Evolutionary conservation across 192 early-diverging fungal species (phyloP).

Genomic region (Thoreauomyces humboldtii): DNA sequence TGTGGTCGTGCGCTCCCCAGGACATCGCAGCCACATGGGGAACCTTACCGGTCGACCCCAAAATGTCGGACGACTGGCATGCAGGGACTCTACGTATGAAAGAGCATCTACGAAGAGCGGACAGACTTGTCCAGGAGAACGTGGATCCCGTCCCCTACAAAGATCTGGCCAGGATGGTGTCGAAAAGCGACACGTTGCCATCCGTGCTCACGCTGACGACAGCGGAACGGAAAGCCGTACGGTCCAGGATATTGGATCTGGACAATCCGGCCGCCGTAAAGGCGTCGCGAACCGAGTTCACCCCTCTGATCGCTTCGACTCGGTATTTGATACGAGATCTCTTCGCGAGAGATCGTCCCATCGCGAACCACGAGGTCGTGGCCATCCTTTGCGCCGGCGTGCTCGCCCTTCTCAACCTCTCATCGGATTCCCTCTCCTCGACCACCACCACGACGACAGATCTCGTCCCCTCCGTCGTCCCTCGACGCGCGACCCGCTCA

Average conservation of each 20-base stretch:
- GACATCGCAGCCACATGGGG: not conserved
- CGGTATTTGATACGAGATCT: slow-evolving; percentile 7
- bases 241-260: no score
- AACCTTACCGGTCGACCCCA: not conserved
- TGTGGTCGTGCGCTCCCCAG: not conserved
- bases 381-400: slow-evolving; percentile 15
- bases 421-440: not conserved
- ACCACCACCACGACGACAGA: no score
- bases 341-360: not conserved
- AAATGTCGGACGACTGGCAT: not conserved
- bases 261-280: no score
- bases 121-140: slow-evolving; percentile 15
- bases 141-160: slow-evolving; percentile 1
- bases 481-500: not conserved
- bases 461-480: not conserved
- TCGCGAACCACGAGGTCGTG: slow-evolving; percentile 21
- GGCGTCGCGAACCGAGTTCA: not conserved
- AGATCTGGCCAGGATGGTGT: no score
- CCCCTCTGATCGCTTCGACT: slow-evolving; percentile 2
- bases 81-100: not conserved
- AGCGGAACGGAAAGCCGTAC: no score
- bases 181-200: no score
- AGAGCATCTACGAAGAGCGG: slow-evolving; percentile 18
- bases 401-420: not conserved
- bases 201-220: no score